Conservation (phyloP, 805 yeast species). For the Candida tibetensis region DNA sequence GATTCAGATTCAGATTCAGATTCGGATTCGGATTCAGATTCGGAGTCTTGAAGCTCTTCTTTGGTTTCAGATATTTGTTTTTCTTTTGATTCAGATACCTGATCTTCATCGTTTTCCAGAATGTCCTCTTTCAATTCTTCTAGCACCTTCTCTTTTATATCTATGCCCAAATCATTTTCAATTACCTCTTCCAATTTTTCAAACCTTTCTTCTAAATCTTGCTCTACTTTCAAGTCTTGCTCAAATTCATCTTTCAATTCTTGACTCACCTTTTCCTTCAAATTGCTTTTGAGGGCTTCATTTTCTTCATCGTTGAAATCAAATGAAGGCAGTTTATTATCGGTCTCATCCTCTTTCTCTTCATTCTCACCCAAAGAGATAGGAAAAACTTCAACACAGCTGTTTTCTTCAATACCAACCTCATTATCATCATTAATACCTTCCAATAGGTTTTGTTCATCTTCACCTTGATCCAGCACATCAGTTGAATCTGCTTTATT, state of each 20-base stretch:
- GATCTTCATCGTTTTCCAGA: background rate
- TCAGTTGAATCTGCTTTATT: background rate
- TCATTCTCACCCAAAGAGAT: too few species aligned
- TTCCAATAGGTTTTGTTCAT: background rate
- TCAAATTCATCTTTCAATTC: too few species aligned
- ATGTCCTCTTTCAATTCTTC: constrained; percentile 2
- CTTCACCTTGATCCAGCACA: background rate
- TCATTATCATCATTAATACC: background rate
- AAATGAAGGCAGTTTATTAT: too few species aligned
- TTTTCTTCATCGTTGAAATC: too few species aligned
- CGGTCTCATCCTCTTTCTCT: too few species aligned
- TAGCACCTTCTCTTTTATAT: background rate
- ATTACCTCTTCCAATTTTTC: background rate
- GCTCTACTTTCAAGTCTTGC: background rate
- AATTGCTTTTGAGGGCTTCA: too few species aligned
- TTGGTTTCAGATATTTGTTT: too few species aligned
- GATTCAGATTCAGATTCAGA: too few species aligned
- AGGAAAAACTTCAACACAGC: too few species aligned
- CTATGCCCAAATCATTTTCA: background rate
- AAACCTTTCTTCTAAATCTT: background rate
- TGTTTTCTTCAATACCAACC: too few species aligned
- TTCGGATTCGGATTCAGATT: background rate
- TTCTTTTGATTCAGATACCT: too few species aligned
- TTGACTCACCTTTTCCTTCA: too few species aligned
- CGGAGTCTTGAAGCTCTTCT: background rate